phyloP scores from a whole-genome alignment of 305 asterid species.

The Fraxinus ornus region DNA sequence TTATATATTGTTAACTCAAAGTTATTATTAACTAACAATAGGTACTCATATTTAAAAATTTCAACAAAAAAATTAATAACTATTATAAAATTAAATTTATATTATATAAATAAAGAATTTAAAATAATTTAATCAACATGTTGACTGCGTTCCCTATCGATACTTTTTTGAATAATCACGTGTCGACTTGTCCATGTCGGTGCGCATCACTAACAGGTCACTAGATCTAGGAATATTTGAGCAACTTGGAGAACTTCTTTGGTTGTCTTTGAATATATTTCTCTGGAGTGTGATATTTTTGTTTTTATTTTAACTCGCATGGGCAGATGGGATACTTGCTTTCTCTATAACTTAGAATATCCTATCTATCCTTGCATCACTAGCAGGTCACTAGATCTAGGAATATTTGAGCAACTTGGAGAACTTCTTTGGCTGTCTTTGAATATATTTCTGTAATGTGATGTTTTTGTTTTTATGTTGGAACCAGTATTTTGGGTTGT shows the following conservation, averaged over 20 bases:
- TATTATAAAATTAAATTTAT: no score
- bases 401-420: background rate
- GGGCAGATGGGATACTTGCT: background rate
- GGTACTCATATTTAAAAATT: background rate
- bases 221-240: background rate
- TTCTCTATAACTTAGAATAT: background rate
- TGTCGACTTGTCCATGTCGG: background rate
- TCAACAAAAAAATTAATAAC: background rate
- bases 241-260: background rate
- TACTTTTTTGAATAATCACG: background rate
- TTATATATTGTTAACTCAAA: no score
- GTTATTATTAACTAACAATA: no score
- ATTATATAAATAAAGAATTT: no score
- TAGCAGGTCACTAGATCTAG: background rate
- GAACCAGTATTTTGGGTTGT: background rate
- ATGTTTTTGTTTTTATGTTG: slow-evolving; percentile 1
- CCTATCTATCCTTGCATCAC: background rate
- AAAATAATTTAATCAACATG: no score
- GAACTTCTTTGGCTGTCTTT: background rate
- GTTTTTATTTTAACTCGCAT: background rate
- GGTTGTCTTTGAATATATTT: background rate
- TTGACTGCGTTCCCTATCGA: no score
- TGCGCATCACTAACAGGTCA: background rate
- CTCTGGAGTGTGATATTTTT: background rate
- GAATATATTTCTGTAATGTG: background rate